A percentile compares a stretch with the other conserved stretches of the same genome.
phyloP scores from a whole-genome alignment of 176 grass and related monocot species.

The Eragrostis nindensis region DNA sequence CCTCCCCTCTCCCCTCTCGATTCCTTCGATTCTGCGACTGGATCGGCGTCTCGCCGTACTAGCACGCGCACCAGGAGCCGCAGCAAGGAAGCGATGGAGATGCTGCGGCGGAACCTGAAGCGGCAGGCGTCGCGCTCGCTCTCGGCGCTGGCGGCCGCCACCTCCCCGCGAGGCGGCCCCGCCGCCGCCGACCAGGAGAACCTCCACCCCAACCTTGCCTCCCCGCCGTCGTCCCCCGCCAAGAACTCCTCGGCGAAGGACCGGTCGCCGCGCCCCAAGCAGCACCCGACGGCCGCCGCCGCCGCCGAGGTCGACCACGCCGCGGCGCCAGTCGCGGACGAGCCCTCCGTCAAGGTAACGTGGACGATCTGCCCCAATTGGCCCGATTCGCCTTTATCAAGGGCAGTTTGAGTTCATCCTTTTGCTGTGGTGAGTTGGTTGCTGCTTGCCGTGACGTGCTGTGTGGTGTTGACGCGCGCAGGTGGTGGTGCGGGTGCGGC shows the following conservation, averaged over 20 bases:
- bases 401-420: neutral
- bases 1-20: neutral
- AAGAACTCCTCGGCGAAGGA: constrained; percentile 16
- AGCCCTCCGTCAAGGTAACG: constrained; percentile 47
- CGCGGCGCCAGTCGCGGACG: neutral
- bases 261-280: constrained; percentile 33
- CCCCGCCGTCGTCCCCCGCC: constrained; percentile 36
- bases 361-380: neutral
- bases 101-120: constrained; percentile 55
- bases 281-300: neutral
- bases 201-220: constrained; percentile 50
- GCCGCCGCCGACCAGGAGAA: constrained; percentile 48
- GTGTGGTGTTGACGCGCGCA: constrained; percentile 6
- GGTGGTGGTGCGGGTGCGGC: constrained; percentile 60
- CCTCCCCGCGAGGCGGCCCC: constrained; percentile 21
- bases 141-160: constrained; percentile 38
- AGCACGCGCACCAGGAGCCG: neutral
- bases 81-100: constrained; percentile 43
- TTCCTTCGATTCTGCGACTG: neutral
- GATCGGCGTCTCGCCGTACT: constrained; percentile 7
- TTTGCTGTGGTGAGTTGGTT: neutral
- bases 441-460: constrained; percentile 16
- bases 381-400: neutral
- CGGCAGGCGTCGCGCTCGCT: constrained; percentile 51
- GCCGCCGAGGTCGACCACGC: neutral